Percentiles rank a stretch among this genome's conserved stretches.
Evolutionary conservation across 2,329 filamentous ascomycete species (phyloP).

Genomic region (Penicillium sp.): DNA sequence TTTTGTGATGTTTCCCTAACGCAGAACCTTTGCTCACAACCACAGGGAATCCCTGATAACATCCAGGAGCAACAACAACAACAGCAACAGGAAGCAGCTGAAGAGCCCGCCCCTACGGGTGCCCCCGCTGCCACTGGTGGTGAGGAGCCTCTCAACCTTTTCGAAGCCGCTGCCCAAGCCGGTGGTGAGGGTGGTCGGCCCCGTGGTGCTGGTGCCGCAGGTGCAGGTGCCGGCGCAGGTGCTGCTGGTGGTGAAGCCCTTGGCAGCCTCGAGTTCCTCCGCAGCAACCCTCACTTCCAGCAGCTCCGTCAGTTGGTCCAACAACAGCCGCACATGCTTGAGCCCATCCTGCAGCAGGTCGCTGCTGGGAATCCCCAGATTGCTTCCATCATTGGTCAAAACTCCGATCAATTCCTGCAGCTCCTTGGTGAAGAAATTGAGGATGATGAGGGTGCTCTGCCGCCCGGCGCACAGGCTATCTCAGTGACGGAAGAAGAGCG

Average conservation of each 20-base stretch:
- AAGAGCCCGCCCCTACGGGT: slow-evolving; percentile 44
- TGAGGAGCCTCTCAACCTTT: slow-evolving; percentile 78
- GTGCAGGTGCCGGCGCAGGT: slow-evolving; percentile 43
- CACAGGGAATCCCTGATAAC: slow-evolving; percentile 85
- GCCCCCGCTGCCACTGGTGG: slow-evolving; percentile 37
- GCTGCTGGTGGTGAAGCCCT: slow-evolving; percentile 59
- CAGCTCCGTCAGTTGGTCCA: slow-evolving; percentile 96
- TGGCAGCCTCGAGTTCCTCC: slow-evolving; percentile 87
- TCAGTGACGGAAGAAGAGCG: slow-evolving; percentile 93
- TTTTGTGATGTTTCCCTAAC: not conserved
- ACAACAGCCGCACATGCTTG: slow-evolving; percentile 96
- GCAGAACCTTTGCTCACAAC: slow-evolving; percentile 4
- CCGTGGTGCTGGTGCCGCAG: slow-evolving; percentile 31
- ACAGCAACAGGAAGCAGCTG: slow-evolving; percentile 61
- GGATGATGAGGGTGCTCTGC: slow-evolving; percentile 68
- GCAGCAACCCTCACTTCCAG: slow-evolving; percentile 96
- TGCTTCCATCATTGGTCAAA: slow-evolving; percentile 84
- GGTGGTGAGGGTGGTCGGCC: slow-evolving; percentile 40
- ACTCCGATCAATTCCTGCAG: slow-evolving; percentile 91
- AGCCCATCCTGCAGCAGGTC: slow-evolving; percentile 95
- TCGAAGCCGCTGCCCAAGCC: slow-evolving; percentile 86
- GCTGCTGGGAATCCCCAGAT: slow-evolving; percentile 93
- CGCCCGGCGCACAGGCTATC: slow-evolving; percentile 85
- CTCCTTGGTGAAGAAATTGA: slow-evolving; percentile 85
- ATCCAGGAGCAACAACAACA: slow-evolving; percentile 68